Percentiles rank a stretch among this genome's conserved stretches.
phyloP scores from a whole-genome alignment of 2,329 filamentous ascomycete genomes.

The Aureobasidium sp. region DNA sequence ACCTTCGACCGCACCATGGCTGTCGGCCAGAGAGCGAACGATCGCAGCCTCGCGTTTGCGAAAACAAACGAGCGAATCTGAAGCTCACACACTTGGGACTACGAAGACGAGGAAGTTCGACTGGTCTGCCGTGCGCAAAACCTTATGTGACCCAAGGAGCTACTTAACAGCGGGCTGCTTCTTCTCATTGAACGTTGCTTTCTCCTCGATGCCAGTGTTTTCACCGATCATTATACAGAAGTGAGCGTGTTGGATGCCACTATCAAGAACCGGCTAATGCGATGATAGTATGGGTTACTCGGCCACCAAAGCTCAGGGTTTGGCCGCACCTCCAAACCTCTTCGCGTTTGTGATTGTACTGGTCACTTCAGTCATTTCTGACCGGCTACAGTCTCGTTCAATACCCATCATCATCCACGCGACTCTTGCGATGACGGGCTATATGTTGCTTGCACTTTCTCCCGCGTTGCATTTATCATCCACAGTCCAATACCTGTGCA shows the following conservation, averaged over 20 bases:
- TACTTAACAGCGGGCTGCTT: constrained; percentile 76
- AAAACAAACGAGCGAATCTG: constrained; percentile 35
- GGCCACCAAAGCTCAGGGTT: constrained; percentile 59
- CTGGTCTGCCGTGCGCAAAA: constrained; percentile 48
- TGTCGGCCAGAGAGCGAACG: constrained; percentile 41
- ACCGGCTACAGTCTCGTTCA: constrained; percentile 54
- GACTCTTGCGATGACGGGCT: constrained; percentile 50
- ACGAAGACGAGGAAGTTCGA: constrained; percentile 34
- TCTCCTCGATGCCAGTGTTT: constrained; percentile 80
- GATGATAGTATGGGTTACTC: constrained; percentile 58
- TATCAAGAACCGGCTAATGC: neutral
- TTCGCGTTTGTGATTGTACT: constrained; percentile 65
- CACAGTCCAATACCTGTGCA: constrained; percentile 56
- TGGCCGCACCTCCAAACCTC: constrained; percentile 75
- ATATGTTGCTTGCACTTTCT: constrained; percentile 39
- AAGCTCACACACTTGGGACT: neutral
- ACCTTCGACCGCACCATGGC: constrained; percentile 42
- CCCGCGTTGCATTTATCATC: constrained; percentile 22
- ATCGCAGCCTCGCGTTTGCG: constrained; percentile 62
- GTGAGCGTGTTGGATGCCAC: constrained; percentile 19
- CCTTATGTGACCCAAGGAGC: constrained; percentile 57
- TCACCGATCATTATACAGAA: constrained; percentile 52
- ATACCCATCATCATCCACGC: constrained; percentile 62
- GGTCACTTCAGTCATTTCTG: constrained; percentile 62
- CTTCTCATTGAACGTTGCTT: constrained; percentile 81